phyloP scores from a whole-genome alignment of 352 stramenopile species.

The Globisporangium megalacanthum region DNA sequence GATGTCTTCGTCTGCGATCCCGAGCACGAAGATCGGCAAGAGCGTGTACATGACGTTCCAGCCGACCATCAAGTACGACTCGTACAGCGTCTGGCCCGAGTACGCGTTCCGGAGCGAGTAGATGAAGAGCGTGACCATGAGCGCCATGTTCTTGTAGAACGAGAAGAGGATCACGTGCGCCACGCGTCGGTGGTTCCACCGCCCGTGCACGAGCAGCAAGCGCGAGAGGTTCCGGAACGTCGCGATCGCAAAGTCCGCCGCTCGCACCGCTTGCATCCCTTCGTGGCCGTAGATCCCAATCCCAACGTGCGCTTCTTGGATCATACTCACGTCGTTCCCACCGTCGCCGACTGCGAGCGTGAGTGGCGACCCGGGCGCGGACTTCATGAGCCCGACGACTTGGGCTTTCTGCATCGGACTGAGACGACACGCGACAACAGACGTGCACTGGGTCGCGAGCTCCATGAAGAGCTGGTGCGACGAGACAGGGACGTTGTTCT shows the following conservation, averaged over 20 bases:
- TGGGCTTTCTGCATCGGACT: slow-evolving; percentile 92
- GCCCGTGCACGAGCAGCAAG: slow-evolving; percentile 73
- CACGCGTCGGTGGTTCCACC: slow-evolving; percentile 82
- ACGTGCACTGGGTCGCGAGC: slow-evolving; percentile 78
- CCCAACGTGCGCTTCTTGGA: slow-evolving; percentile 98
- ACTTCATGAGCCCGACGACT: slow-evolving; percentile 93
- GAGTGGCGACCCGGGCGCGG: slow-evolving; percentile 51
- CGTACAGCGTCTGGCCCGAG: slow-evolving; percentile 87
- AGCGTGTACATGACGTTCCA: slow-evolving; percentile 96
- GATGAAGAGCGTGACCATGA: slow-evolving; percentile 93
- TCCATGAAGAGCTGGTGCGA: slow-evolving; percentile 75
- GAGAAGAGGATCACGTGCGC: slow-evolving; percentile 81
- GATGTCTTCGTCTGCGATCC: slow-evolving; percentile 82
- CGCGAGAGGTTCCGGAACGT: slow-evolving; percentile 78
- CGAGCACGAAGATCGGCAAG: slow-evolving; percentile 90
- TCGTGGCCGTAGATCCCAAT: slow-evolving; percentile 99
- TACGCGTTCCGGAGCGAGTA: slow-evolving; percentile 87
- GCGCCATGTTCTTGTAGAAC: slow-evolving; percentile 91
- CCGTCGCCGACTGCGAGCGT: slow-evolving; percentile 98
- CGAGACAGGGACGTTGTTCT: slow-evolving; percentile 17
- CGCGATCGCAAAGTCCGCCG: slow-evolving; percentile 80
- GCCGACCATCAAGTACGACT: slow-evolving; percentile 86
- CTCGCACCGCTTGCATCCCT: slow-evolving; percentile 87
- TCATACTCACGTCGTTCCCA: slow-evolving; percentile 99
- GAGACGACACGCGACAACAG: slow-evolving; percentile 83